These are phyloP conservation scores for Penicillium robsamsonii DNA, from an alignment of 495 filamentous ascomycete species.

Conservation along the genomic window DNA sequence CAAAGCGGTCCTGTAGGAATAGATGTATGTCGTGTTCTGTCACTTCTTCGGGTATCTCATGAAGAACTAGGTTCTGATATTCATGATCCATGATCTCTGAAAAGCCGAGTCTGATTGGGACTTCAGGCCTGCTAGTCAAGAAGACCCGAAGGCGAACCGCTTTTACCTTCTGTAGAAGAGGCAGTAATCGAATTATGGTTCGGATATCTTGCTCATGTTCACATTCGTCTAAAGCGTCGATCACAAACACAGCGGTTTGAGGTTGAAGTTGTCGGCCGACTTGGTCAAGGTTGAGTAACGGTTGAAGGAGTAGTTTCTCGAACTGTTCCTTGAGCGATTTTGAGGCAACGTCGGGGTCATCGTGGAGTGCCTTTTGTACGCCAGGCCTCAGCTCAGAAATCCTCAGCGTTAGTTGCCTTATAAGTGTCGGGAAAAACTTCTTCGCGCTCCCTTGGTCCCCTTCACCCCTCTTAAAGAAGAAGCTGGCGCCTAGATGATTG, in stretches of 20 bases:
- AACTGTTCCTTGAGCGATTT: slow-evolving; percentile 48
- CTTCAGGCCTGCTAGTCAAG: slow-evolving; percentile 47
- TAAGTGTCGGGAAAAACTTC: slow-evolving; percentile 47
- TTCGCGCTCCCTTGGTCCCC: slow-evolving; percentile 39
- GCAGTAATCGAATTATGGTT: slow-evolving; percentile 38
- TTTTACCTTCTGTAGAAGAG: slow-evolving; percentile 16
- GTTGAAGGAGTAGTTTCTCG: slow-evolving; percentile 46
- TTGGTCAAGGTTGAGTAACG: slow-evolving; percentile 21
- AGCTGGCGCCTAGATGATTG: slow-evolving; percentile 35
- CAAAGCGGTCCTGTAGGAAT: slow-evolving; percentile 27
- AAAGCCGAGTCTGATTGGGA: slow-evolving; percentile 40
- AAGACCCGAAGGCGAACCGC: slow-evolving; percentile 28
- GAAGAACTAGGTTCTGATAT: slow-evolving; percentile 28
- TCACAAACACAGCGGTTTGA: slow-evolving; percentile 34
- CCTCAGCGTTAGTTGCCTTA: slow-evolving; percentile 36
- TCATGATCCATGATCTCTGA: slow-evolving; percentile 14
- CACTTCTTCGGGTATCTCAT: slow-evolving; percentile 23
- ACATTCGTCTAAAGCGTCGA: slow-evolving; percentile 57
- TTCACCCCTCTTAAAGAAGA: slow-evolving; percentile 54
- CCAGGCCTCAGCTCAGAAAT: slow-evolving; percentile 24
- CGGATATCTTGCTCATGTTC: slow-evolving; percentile 38
- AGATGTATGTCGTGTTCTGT: slow-evolving; percentile 31
- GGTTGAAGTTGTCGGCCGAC: not conserved
- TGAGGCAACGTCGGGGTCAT: slow-evolving; percentile 31
- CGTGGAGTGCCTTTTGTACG: slow-evolving; percentile 38